Conservation (phyloP, 768 basidiomycete species). For the Dictyophora rubrovolvata region DNA sequence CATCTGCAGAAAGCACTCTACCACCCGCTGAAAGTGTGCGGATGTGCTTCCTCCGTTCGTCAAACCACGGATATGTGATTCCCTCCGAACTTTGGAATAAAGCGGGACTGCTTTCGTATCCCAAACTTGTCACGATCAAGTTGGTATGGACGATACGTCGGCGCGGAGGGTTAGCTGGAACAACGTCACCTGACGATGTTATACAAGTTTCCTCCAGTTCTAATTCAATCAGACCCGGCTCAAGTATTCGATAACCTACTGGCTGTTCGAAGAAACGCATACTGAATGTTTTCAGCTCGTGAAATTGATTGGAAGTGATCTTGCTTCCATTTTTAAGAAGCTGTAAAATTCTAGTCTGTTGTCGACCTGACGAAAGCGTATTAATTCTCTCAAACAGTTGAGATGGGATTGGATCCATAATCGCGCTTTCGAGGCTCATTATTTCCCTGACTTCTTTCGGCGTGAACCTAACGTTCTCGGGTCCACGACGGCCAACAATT, state of each 20-base stretch:
- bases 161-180: not conserved
- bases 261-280: conserved; percentile 78
- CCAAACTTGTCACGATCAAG: conserved; percentile 79
- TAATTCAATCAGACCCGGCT: conserved; percentile 2
- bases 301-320: conserved; percentile 34
- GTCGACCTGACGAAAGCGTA: conserved; percentile 34
- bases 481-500: conserved; percentile 79
- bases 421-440: conserved; percentile 47
- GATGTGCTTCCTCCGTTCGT: conserved; percentile 44
- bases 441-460: conserved; percentile 90
- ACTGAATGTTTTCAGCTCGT: conserved; percentile 54
- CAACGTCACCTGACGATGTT: conserved; percentile 5
- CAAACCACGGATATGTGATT: conserved; percentile 40
- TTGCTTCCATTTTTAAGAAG: conserved; percentile 59
- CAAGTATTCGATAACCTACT: conserved; percentile 18
- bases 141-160: conserved; percentile 41
- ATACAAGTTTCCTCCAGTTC: conserved; percentile 11
- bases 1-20: not conserved
- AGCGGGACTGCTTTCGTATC: conserved; percentile 45
- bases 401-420: conserved; percentile 53
- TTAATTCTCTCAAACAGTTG: conserved; percentile 25
- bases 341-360: conserved; percentile 57
- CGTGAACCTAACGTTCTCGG: conserved; percentile 82
- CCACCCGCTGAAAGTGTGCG: conserved; percentile 18
- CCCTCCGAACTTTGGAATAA: conserved; percentile 34